Conservation (phyloP, 2,329 filamentous ascomycete species). For the Akanthomyces dipterigenus region DNA sequence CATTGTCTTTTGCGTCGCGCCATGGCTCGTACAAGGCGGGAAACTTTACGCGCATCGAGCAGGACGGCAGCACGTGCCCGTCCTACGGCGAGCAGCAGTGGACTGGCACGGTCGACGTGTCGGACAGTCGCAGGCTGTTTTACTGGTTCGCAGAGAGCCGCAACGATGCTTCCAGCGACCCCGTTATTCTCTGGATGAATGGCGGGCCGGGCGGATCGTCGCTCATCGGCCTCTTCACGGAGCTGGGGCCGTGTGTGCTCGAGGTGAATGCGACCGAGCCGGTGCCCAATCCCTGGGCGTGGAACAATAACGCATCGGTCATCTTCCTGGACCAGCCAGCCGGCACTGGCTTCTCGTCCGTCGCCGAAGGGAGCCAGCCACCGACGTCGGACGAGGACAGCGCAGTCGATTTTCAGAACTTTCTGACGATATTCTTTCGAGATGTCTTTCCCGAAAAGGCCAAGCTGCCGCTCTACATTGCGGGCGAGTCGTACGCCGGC, state of each 20-base stretch:
- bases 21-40: background rate
- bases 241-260: slow-evolving; percentile 16
- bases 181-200: slow-evolving; percentile 81
- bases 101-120: slow-evolving; percentile 10
- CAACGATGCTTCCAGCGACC: slow-evolving; percentile 86
- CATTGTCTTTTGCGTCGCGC: background rate
- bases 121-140: slow-evolving; percentile 6
- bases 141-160: slow-evolving; percentile 85
- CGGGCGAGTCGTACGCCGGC: slow-evolving; percentile 63
- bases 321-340: slow-evolving; percentile 43
- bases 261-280: slow-evolving; percentile 12
- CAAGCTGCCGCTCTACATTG: slow-evolving; percentile 33
- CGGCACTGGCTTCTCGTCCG: slow-evolving; percentile 50
- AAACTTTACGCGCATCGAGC: background rate
- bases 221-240: slow-evolving; percentile 18
- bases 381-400: slow-evolving; percentile 34
- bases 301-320: slow-evolving; percentile 24
- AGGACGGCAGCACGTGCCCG: background rate
- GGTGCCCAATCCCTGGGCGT: slow-evolving; percentile 14
- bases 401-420: slow-evolving; percentile 40
- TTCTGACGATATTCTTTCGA: slow-evolving; percentile 37
- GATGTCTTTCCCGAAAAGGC: slow-evolving; percentile 35
- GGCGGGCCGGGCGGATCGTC: slow-evolving; percentile 89
- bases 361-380: slow-evolving; percentile 16
- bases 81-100: slow-evolving; percentile 9